Evolutionary conservation across 768 basidiomycete genomes (phyloP), one percentile per base, ranked within the genome.

Genomic region (Phlebiopsis gigantea): DNA sequence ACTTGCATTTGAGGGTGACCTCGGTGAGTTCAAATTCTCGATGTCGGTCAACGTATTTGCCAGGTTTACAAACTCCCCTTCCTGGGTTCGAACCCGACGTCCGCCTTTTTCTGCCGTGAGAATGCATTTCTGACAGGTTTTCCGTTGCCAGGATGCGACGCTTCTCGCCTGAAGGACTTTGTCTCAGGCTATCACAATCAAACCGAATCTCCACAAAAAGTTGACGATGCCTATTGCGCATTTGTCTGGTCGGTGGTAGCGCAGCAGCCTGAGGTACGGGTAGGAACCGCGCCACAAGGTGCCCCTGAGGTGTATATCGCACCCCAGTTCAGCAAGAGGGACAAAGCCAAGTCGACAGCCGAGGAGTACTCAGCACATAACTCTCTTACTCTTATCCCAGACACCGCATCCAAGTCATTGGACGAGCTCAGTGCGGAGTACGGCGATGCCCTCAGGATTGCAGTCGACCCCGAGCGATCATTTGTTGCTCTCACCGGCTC

Each of bases 1-100:
- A 69, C 77, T 96, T 28, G 83, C 93, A 5, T 94, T 93, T 70
- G 92, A 94, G 65, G 93, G 93, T 5, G 90, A 94, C 68, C 76
- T 91, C 43, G 93, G 93, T 94, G 70, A 75, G 87, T 80, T 46
- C 48, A 46, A 46, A 57, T 44, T 45, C 51, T 59, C 46, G 28
- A 31, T 48, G 34, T 48, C 24, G 34, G 46, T 24, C 19, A n/a
- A 22, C 30, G 19, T 21, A n/a, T 21, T 14, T 45, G 44, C 44
- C 19, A 25, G 10, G 21, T 45, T 19, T 12, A 45, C 44, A 41
- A 46, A 30, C 43, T 41, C 30, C 47, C 45, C 60, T 53, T 59
- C 61, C 60, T 59, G 65, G 63, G 67, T 68, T 68, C 67, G 66
- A 68, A 62, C 57, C 67, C 67, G 42, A 17, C 46, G 43, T 57